Evolutionary conservation across 2,329 filamentous ascomycete genomes (phyloP).

Genomic region (Botrytis sinoallii): DNA sequence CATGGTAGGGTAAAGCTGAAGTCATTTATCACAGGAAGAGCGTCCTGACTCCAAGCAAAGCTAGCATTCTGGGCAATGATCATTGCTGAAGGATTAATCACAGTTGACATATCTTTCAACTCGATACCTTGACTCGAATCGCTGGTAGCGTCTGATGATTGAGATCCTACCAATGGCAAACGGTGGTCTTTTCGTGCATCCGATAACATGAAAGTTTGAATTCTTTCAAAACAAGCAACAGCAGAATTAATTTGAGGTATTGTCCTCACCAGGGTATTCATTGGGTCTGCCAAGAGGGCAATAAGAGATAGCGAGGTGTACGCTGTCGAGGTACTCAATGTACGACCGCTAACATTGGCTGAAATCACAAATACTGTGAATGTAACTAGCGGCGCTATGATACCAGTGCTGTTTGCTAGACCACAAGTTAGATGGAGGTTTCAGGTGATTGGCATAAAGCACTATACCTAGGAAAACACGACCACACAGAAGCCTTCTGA

Average conservation of each 20-base stretch:
- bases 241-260: slow-evolving; percentile 42
- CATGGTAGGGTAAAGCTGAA: slow-evolving; percentile 25
- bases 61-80: slow-evolving; percentile 30
- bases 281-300: slow-evolving; percentile 40
- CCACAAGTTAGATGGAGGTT: neutral
- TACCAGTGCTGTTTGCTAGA: slow-evolving; percentile 29
- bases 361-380: slow-evolving; percentile 41
- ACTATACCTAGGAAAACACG: slow-evolving; percentile 27
- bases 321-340: slow-evolving; percentile 34
- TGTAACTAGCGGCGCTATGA: slow-evolving; percentile 41
- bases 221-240: slow-evolving; percentile 43
- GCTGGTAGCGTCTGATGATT: neutral
- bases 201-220: slow-evolving; percentile 40
- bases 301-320: slow-evolving; percentile 46
- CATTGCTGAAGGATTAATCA: slow-evolving; percentile 18
- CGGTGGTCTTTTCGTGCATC: slow-evolving; percentile 28
- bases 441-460: neutral
- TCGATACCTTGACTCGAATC: slow-evolving; percentile 17
- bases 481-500: slow-evolving; percentile 38
- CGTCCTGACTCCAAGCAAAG: slow-evolving; percentile 28
- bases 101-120: slow-evolving; percentile 13
- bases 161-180: slow-evolving; percentile 21
- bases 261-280: slow-evolving; percentile 42
- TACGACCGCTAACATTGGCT: slow-evolving; percentile 33
- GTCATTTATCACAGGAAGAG: slow-evolving; percentile 23